phyloP scores from a whole-genome alignment of 139 green algal species.

The Edaphochlamys debaryana region DNA sequence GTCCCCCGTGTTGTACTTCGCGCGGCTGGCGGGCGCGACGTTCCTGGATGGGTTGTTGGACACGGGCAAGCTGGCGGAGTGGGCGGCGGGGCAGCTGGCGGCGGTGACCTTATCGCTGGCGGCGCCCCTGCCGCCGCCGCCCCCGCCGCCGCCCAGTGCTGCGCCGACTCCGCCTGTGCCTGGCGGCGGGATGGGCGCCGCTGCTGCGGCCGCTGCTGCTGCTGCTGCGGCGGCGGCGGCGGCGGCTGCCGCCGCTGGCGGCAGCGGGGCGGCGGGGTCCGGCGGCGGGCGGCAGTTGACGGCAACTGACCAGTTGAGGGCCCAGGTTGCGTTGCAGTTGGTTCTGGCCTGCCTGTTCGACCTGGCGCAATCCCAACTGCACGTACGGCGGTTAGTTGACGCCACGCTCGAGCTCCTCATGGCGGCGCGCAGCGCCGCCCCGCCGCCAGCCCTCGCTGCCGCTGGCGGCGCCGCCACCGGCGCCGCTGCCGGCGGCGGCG shows the following conservation, averaged over 20 bases:
- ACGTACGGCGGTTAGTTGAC: conserved; percentile 20
- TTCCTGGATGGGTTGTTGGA: conserved; percentile 33
- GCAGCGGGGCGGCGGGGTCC: neutral
- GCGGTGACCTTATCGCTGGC: neutral
- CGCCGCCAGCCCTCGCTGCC: no score
- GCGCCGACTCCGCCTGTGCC: no score
- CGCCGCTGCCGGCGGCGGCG: neutral
- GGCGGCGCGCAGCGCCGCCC: neutral
- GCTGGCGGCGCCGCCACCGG: neutral
- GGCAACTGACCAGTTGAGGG: conserved; percentile 4
- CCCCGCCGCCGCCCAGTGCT: no score
- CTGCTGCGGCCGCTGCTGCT: neutral
- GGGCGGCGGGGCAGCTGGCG: conserved; percentile 17
- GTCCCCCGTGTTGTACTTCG: conserved; percentile 1
- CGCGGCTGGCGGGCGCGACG: conserved; percentile 10
- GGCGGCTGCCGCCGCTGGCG: neutral
- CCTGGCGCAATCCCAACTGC: conserved; percentile 23
- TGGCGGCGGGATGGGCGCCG: neutral
- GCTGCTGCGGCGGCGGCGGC: neutral
- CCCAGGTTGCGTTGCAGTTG: conserved; percentile 27
- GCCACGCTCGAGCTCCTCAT: conserved; percentile 1
- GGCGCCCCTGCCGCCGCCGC: neutral
- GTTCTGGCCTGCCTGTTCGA: conserved; percentile 3
- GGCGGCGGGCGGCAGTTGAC: neutral
- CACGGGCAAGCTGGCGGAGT: conserved; percentile 11